These are phyloP conservation scores for Diddensiella caesifluorescens DNA, from an alignment of 805 yeast genomes.

Conservation along the genomic window DNA sequence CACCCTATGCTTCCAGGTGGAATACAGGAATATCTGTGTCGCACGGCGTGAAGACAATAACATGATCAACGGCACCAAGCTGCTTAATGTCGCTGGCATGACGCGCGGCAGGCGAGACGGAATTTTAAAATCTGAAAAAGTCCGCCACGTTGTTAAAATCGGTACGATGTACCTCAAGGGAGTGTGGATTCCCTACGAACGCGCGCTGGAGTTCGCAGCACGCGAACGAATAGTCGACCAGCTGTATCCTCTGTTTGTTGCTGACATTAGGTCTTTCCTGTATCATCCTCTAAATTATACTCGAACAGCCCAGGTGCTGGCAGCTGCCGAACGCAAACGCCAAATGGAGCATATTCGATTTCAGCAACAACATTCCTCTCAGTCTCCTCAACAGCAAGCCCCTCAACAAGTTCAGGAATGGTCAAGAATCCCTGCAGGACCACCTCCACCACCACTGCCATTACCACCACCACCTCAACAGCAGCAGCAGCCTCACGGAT, in stretches of 20 bases:
- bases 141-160: slow-evolving; percentile 75
- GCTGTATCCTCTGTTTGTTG: slow-evolving; percentile 65
- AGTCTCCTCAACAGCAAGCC: slow-evolving; percentile 8
- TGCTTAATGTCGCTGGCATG: slow-evolving; percentile 79
- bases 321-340: slow-evolving; percentile 29
- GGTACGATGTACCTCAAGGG: slow-evolving; percentile 88
- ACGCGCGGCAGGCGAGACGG: slow-evolving; percentile 87
- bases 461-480: neutral
- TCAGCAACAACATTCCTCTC: slow-evolving; percentile 11
- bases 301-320: slow-evolving; percentile 32
- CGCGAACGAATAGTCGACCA: slow-evolving; percentile 69
- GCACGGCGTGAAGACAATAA: slow-evolving; percentile 84
- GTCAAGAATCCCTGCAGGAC: neutral
- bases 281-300: slow-evolving; percentile 32
- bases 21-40: slow-evolving; percentile 71
- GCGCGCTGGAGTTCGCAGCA: slow-evolving; percentile 77
- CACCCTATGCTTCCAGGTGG: slow-evolving; percentile 80
- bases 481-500: slow-evolving; percentile 1
- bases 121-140: slow-evolving; percentile 71
- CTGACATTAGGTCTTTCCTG: slow-evolving; percentile 41
- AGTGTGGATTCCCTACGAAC: slow-evolving; percentile 85
- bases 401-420: slow-evolving; percentile 9
- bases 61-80: slow-evolving; percentile 82
- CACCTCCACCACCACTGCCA: slow-evolving; percentile 4
- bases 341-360: slow-evolving; percentile 17